Evolutionary conservation across 2,329 filamentous ascomycete species (phyloP).

Genomic region (Sporothrix dimorphospora): DNA sequence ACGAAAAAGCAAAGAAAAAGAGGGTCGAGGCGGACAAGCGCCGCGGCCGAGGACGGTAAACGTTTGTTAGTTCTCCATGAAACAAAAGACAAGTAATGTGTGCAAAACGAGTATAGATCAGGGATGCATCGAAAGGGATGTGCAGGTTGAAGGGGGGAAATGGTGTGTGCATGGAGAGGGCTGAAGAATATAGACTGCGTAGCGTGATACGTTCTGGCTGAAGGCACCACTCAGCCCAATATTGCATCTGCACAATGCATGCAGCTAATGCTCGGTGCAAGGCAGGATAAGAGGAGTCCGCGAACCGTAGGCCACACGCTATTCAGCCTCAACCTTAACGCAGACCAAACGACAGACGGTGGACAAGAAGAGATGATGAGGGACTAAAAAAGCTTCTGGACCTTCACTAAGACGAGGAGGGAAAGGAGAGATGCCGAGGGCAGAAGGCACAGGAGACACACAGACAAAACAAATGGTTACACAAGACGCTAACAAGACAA

Average conservation of each 20-base stretch:
- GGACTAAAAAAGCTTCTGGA: neutral
- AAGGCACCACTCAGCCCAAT: conserved; percentile 8
- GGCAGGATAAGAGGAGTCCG: neutral
- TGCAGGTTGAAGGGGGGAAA: neutral
- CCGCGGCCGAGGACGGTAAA: neutral
- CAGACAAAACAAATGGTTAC: neutral
- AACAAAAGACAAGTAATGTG: neutral
- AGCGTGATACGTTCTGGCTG: neutral
- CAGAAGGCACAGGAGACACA: too few relatives aligned
- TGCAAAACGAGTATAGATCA: neutral
- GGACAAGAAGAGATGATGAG: neutral
- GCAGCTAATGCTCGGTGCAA: conserved; percentile 11
- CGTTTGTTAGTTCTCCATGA: conserved; percentile 1
- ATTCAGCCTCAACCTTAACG: conserved; percentile 16
- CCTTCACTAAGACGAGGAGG: neutral
- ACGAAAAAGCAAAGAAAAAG: neutral
- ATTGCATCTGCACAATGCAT: conserved; percentile 10
- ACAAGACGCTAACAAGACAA: conserved; percentile 6
- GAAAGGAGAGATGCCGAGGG: neutral
- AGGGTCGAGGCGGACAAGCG: conserved; percentile 9
- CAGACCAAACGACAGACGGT: neutral
- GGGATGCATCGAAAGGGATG: neutral
- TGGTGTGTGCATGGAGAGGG: conserved; percentile 16
- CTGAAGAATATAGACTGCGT: conserved; percentile 22
- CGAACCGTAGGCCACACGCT: neutral